These are phyloP conservation scores for Fusarium mexicanum DNA, from an alignment of 2,329 filamentous ascomycete species.

Conservation along the genomic window DNA sequence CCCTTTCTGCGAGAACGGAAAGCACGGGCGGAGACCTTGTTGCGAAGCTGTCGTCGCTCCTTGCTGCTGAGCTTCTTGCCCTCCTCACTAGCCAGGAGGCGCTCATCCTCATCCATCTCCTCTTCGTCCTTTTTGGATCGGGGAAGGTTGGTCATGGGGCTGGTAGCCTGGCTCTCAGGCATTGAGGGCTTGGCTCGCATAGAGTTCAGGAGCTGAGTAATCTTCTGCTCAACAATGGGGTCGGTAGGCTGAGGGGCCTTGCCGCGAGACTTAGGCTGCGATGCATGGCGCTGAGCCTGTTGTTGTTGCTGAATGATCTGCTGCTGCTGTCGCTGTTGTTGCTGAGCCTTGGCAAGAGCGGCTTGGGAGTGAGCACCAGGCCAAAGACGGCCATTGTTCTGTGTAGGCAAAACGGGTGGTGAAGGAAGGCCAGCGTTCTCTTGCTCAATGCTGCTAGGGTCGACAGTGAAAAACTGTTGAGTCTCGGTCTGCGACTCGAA, in stretches of 20 bases:
- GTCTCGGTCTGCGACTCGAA: constrained; percentile 59
- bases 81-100: constrained; percentile 92
- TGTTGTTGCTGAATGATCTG: constrained; percentile 63
- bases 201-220: constrained; percentile 89
- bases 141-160: constrained; percentile 73
- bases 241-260: constrained; percentile 67
- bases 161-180: constrained; percentile 54
- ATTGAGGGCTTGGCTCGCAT: constrained; percentile 80
- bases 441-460: constrained; percentile 79
- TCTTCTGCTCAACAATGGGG: constrained; percentile 87
- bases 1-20: constrained; percentile 99
- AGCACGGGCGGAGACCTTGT: constrained; percentile 97
- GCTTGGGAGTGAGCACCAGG: constrained; percentile 95
- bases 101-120: constrained; percentile 98
- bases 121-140: constrained; percentile 92
- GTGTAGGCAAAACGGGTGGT: constrained; percentile 58
- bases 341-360: constrained; percentile 77
- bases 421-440: constrained; percentile 54
- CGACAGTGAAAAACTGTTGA: constrained; percentile 75
- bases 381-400: constrained; percentile 78
- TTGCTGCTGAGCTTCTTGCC: constrained; percentile 99
- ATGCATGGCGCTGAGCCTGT: constrained; percentile 59
- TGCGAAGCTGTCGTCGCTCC: constrained; percentile 94
- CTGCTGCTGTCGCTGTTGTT: constrained; percentile 74
- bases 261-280: constrained; percentile 56